These are phyloP conservation scores for Capsella bursapastoris DNA, from an alignment of 345 rosid genomes.

Conservation along the genomic window DNA sequence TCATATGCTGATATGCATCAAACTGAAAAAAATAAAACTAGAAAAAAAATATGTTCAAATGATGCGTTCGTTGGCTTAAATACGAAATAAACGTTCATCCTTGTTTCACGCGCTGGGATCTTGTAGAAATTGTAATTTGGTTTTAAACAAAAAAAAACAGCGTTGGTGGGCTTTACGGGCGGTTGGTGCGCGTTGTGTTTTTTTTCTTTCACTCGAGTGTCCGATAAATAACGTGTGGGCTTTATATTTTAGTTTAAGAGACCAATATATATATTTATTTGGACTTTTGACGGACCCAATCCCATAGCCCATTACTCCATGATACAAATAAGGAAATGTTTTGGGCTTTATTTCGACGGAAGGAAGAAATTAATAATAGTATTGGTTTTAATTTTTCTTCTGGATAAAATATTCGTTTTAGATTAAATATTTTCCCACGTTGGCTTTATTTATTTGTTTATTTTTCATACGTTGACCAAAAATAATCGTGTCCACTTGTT, in stretches of 20 bases:
- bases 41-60: background rate
- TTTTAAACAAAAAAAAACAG: background rate
- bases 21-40: background rate
- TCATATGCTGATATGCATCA: background rate
- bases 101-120: background rate
- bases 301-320: background rate
- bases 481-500: constrained; percentile 7
- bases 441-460: background rate
- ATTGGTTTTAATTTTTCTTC: too few relatives aligned
- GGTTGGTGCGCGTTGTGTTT: too few relatives aligned
- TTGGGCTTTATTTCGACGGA: background rate
- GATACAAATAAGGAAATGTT: background rate
- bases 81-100: too few relatives aligned
- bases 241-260: too few relatives aligned
- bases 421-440: background rate
- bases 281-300: background rate
- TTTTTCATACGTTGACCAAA: background rate
- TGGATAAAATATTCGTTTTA: too few relatives aligned
- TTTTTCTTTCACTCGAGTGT: too few relatives aligned
- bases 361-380: too few relatives aligned
- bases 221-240: too few relatives aligned
- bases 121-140: background rate
- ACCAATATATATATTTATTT: background rate
- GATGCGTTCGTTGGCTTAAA: background rate
- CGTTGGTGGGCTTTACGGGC: background rate